Evolutionary conservation across 306 rosid species (phyloP), one percentile per base, ranked within the genome.

Genomic region (Glycine soja): DNA sequence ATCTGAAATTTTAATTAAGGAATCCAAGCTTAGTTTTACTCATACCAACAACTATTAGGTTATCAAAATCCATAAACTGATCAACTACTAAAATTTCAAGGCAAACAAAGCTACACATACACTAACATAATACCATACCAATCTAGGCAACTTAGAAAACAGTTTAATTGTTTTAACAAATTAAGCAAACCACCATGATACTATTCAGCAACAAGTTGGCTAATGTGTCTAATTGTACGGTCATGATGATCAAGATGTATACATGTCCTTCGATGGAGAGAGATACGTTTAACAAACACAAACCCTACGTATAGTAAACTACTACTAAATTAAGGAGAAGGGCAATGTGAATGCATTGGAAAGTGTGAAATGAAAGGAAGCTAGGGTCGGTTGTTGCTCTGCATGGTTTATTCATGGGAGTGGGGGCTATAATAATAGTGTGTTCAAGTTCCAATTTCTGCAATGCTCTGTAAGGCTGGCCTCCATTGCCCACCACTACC

Each of bases 381-480:
- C 3, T 3, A 3, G 40, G 40, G 40, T 3, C 5, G 57, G 19
- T 14, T 42, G 36, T 19, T 75, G 46, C 65, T 32, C 47, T 75
- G 86, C 70, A 64, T 34, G 67, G 36, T 72, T 86, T 72, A 56
- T 83, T 78, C 45, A 64, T 67, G 71, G 53, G 53, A 51, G 74
- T 58, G 77, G 56, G 36, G 42, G 54, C 16, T 18, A 59, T 18
- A 66, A 59, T 18, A 66, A 61, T n/a, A 74, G 77, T 30, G 80
- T 38, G 50, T 79, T 93, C 90, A 91, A 79, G 85, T 91, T 83
- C 97, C 97, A 84, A 90, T 14, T 87, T 94, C 98, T 90, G 86
- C 90, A 84, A 94, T 94, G 90, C 97, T 94, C 66, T 92, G 98
- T 87, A 94, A 90, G 51, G 97, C 92, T 85, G 98, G 98, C 85